Base-by-base conservation (phyloP, 2,329 filamentous ascomycete species). In the Aureobasidium sp. region DNA sequence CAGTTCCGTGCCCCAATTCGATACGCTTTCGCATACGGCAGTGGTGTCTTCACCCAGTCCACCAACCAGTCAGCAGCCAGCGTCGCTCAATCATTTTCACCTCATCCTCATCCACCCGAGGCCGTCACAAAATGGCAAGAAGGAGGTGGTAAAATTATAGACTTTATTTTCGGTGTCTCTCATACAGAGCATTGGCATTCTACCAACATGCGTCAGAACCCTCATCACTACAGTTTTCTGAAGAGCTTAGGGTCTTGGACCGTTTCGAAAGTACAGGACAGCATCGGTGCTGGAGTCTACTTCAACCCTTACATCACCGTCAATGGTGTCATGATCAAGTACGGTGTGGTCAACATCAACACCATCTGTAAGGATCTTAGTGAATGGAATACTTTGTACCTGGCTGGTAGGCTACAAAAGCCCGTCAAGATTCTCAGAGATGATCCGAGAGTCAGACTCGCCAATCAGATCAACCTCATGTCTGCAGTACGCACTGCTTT, bases 131-230 rank as follows among this genome's bases (percentile, higher is more conserved):
- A 91, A 67, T 89, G 92, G 67, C 93, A 97, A 75, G 87, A 90
- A 69, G 90, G 90, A 34, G 86, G 87, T 0, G 91, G 91, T 13
- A 97, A 97, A 78, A 96, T 97, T 87, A 96, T 99, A 66, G 94
- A 99, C 76, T 96, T 99, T 73, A 95, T 99, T 68, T 94, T 99
- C 72, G 94, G 93, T 29, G 93, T 97, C 12, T 90, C 90, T 1
- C 90, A 96, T 74, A 91, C 89, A 1, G 89, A 99, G 72, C 94
- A 99, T 76, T 99, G 93, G 90, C 94, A 99, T 76, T 92, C 89
- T 37, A 81, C 99, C 64, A 99, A 99, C 71, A 80, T 99, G 68
- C 82, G 83, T 66, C 88, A 97, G 73, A 89, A 99, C 71, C 88
- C 90, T 8, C 83, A 95, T 69, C 94, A 99, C 75, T 99, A 99